phyloP scores from a whole-genome alignment of 2,329 filamentous ascomycete genomes.

The Periconia sp. region DNA sequence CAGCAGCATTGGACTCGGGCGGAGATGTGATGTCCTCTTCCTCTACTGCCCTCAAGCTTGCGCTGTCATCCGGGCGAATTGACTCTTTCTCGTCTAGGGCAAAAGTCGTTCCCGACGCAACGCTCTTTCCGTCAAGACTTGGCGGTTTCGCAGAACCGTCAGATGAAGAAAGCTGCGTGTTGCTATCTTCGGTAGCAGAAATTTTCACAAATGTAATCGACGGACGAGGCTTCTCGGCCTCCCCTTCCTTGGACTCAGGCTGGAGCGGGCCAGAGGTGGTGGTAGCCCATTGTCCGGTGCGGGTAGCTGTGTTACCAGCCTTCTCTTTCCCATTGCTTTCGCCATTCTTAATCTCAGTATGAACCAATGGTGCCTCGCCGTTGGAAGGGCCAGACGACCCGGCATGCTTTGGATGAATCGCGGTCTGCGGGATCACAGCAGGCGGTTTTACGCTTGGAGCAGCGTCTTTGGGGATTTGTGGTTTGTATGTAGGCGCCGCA shows the following conservation, averaged over 20 bases:
- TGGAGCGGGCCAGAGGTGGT: constrained; percentile 23
- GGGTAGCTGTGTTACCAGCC: constrained; percentile 28
- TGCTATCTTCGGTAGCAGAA: constrained; percentile 49
- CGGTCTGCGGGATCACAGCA: constrained; percentile 29
- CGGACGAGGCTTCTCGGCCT: constrained; percentile 30
- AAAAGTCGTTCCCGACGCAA: constrained; percentile 92
- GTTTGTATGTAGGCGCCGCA: constrained; percentile 48
- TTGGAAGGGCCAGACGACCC: constrained; percentile 23
- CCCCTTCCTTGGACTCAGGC: constrained; percentile 55
- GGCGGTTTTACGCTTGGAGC: constrained; percentile 30
- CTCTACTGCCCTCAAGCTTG: constrained; percentile 87
- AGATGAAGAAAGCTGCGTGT: constrained; percentile 58
- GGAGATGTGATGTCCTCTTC: constrained; percentile 87
- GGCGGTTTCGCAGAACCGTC: constrained; percentile 78
- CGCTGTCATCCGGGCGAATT: constrained; percentile 90
- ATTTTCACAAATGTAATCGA: constrained; percentile 39
- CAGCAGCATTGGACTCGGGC: constrained; percentile 75
- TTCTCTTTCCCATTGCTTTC: constrained; percentile 23
- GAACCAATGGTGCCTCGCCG: constrained; percentile 23
- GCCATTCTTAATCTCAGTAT: constrained; percentile 17
- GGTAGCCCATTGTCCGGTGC: constrained; percentile 29
- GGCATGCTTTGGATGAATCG: constrained; percentile 25
- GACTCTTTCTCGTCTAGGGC: constrained; percentile 98
- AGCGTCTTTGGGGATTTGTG: constrained; percentile 31
- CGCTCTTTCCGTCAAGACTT: constrained; percentile 91